Base-by-base conservation (phyloP, 169 alveolate genomes). In the Perkinsus olseni region DNA sequence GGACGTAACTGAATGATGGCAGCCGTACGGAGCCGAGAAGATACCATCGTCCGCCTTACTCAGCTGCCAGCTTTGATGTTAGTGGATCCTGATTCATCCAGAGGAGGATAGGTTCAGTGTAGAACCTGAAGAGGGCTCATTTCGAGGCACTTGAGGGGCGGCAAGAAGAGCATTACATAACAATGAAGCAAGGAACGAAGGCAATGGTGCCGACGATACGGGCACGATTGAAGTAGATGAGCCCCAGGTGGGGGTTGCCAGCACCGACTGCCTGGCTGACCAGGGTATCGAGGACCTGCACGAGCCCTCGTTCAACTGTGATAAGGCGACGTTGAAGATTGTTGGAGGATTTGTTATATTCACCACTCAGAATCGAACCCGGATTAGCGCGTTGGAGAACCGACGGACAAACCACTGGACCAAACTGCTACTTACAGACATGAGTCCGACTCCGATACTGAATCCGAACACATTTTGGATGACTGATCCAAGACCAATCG, bases 241-340 rank as follows among this genome's bases (percentile, higher is more conserved):
- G 82, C 8, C 82, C 82, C 8, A 62, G 82, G 17, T 28, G 82
- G 17, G 82, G 82, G 82, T 62, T 62, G 10, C 82, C 82, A 28
- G 82, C 82, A 62, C 82, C 82, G 31, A 62, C 82, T 62, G 82
- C 82, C 82, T 62, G 82, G 31, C 82, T 62, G 82, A 62, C 82
- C 28, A 62, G 82, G 17, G 82, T 62, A 24, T 62, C 82, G 36
- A 62, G 82, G 8, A 62, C 82, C 82, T 62, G 62, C 6, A 62
- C 17, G 34, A 24, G 82, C 34, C 13, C 50, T 6, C 21, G 3
- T 3, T 40, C 50, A 3, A 11, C 11, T 40, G 50, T 40, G 50
- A 40, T 40, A 40, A 40, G 50, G 11, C 50, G 50, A n/a, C n/a
- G n/a, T n/a, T n/a, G n/a, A n/a, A n/a, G n/a, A n/a, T n/a, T n/a